Conservation (phyloP, 139 green algal genomes). For the Desmodesmus armatus region DNA sequence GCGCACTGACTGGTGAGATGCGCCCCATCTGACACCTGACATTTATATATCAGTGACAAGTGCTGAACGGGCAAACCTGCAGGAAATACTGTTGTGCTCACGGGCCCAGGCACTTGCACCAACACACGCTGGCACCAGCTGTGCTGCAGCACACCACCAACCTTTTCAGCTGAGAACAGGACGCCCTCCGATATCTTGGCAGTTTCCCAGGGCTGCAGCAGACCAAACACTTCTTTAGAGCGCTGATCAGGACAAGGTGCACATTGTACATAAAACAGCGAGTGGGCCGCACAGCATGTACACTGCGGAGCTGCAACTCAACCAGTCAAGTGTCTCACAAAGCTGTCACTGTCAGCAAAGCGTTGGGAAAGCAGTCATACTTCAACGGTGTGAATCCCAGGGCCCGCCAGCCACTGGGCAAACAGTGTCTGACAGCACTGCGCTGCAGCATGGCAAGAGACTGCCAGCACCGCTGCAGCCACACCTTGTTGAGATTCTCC, state of each 20-base stretch:
- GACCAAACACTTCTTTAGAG: too few species aligned
- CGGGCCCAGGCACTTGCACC: background rate
- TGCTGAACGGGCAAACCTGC: too few species aligned
- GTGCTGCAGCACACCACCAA: background rate
- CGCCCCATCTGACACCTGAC: too few species aligned
- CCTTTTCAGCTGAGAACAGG: slow-evolving; percentile 2
- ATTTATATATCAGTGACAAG: too few species aligned
- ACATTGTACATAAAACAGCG: too few species aligned
- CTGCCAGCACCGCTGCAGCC: too few species aligned
- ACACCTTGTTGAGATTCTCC: slow-evolving; percentile 80
- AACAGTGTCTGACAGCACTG: background rate
- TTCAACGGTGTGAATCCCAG: background rate
- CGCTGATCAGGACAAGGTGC: too few species aligned
- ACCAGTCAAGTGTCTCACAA: background rate
- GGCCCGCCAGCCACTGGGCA: background rate
- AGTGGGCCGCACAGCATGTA: background rate
- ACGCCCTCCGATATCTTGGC: slow-evolving; percentile 16
- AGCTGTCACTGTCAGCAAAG: too few species aligned
- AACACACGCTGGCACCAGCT: background rate
- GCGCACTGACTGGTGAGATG: too few species aligned
- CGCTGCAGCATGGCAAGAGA: background rate
- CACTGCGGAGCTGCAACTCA: background rate
- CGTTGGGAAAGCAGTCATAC: background rate
- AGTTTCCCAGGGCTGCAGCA: slow-evolving; percentile 12
- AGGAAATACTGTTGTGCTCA: too few species aligned